A percentile compares a stretch with the other conserved stretches of the same genome.
These are phyloP conservation scores for Kazachstania africana DNA, from an alignment of 805 yeast species.

Conservation along the genomic window DNA sequence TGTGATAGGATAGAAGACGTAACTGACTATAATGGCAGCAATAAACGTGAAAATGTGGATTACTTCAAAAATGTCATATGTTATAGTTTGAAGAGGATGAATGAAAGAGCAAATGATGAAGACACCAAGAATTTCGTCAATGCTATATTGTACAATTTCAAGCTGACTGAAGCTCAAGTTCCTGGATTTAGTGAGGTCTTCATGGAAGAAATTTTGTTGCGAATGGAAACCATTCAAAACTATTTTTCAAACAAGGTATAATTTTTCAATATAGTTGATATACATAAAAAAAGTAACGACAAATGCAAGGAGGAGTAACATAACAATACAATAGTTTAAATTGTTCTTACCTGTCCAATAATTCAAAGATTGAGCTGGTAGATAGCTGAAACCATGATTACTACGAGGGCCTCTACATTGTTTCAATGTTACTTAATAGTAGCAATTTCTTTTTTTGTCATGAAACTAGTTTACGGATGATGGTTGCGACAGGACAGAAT, in stretches of 20 bases:
- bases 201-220: conserved; percentile 45
- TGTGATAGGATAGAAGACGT: conserved; percentile 1
- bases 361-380: too few species aligned
- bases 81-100: conserved; percentile 36
- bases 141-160: conserved; percentile 30
- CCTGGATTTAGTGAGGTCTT: conserved; percentile 61
- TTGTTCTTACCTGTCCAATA: too few species aligned
- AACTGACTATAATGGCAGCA: conserved; percentile 6
- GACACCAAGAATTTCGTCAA: conserved; percentile 37
- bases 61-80: conserved; percentile 32
- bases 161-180: conserved; percentile 35
- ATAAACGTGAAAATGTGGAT: conserved; percentile 19
- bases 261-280: too few species aligned
- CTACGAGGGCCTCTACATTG: too few species aligned
- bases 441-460: too few species aligned
- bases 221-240: conserved; percentile 23
- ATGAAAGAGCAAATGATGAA: conserved; percentile 39
- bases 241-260: conserved; percentile 6
- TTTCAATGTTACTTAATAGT: too few species aligned
- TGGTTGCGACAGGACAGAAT: too few species aligned
- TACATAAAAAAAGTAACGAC: neutral
- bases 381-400: too few species aligned
- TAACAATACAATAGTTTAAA: too few species aligned
- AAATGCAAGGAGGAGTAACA: too few species aligned
- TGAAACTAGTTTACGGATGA: too few species aligned